Evolutionary conservation across 805 yeast species (phyloP).

Genomic region (Candida boidinii): DNA sequence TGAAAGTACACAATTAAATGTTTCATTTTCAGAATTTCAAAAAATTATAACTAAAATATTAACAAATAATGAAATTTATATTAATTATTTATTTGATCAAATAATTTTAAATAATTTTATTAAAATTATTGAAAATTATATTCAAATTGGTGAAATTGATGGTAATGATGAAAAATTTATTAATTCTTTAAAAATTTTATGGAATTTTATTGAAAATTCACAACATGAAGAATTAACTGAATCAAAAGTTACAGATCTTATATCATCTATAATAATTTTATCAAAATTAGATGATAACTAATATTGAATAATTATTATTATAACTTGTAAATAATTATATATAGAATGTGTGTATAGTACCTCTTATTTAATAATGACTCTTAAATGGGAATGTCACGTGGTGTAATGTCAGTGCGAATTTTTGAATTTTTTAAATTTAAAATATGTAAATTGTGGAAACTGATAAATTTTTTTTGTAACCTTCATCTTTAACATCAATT

Average conservation of each 20-base stretch:
- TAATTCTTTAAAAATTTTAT: constrained; percentile 4
- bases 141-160: constrained; percentile 6
- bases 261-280: too few relatives aligned
- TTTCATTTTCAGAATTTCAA: constrained; percentile 8
- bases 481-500: too few relatives aligned
- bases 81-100: constrained; percentile 6
- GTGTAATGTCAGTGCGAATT: constrained; percentile 1
- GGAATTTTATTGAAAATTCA: constrained; percentile 5
- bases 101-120: constrained; percentile 4
- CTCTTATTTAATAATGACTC: not conserved
- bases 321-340: constrained; percentile 1
- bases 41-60: constrained; percentile 4
- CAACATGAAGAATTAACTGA: constrained; percentile 5
- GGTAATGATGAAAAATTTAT: constrained; percentile 7
- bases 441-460: too few relatives aligned
- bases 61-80: constrained; percentile 3
- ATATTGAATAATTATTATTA: not conserved
- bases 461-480: too few relatives aligned
- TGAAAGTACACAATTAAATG: too few relatives aligned
- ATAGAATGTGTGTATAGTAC: constrained; percentile 1
- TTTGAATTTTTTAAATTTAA: too few relatives aligned
- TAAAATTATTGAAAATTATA: constrained; percentile 6
- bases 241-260: not conserved
- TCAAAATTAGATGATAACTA: not conserved
- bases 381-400: not conserved